phyloP scores from a whole-genome alignment of 2,329 filamentous ascomycete species.

The Fusarium domesticum region DNA sequence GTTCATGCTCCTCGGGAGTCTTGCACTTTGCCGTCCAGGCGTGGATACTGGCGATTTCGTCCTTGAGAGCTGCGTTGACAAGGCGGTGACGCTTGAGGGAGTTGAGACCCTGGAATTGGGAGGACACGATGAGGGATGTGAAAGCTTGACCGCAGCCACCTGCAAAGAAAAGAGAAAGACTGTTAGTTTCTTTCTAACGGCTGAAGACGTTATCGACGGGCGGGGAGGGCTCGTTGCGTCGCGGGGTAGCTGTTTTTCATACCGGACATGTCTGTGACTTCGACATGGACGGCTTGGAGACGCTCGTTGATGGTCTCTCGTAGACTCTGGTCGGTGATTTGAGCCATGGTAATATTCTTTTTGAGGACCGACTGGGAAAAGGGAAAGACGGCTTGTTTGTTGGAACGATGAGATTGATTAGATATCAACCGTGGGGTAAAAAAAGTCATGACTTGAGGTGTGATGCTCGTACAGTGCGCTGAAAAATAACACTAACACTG shows the following conservation, averaged over 20 bases:
- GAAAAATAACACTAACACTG: slow-evolving; percentile 15
- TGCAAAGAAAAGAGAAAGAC: slow-evolving; percentile 24
- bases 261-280: slow-evolving; percentile 93
- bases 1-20: slow-evolving; percentile 86
- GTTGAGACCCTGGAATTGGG: slow-evolving; percentile 66
- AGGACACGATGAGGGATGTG: slow-evolving; percentile 59
- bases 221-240: slow-evolving; percentile 12
- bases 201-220: neutral
- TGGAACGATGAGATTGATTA: slow-evolving; percentile 38
- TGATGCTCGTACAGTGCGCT: slow-evolving; percentile 18
- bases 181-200: slow-evolving; percentile 4
- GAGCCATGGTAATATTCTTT: slow-evolving; percentile 41
- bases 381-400: neutral
- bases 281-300: slow-evolving; percentile 73
- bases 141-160: slow-evolving; percentile 62
- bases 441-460: slow-evolving; percentile 2
- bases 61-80: slow-evolving; percentile 78
- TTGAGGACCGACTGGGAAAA: neutral
- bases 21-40: slow-evolving; percentile 94
- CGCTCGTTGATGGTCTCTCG: slow-evolving; percentile 65
- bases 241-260: slow-evolving; percentile 31
- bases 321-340: slow-evolving; percentile 71
- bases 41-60: slow-evolving; percentile 87
- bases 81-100: slow-evolving; percentile 82
- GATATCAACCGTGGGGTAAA: slow-evolving; percentile 30